Conservation (phyloP, 495 filamentous ascomycete genomes). For the Articulospora tetracladia region DNA sequence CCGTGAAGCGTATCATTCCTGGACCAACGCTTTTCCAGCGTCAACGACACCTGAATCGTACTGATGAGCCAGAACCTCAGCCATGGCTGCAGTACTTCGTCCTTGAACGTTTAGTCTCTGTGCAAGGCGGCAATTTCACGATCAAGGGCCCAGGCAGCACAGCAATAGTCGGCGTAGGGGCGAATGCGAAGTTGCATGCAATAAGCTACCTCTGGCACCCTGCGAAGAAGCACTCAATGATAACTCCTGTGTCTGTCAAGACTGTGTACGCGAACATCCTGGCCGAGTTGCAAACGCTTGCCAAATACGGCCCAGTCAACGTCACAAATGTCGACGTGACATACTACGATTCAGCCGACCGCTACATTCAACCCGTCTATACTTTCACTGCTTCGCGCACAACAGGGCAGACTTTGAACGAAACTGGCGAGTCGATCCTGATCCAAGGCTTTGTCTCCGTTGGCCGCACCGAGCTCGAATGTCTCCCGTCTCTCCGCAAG, state of each 20-base stretch:
- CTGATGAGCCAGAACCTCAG: background rate
- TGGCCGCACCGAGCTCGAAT: background rate
- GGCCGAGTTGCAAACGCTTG: background rate
- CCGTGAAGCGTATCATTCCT: background rate
- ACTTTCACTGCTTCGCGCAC: background rate
- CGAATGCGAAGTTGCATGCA: background rate
- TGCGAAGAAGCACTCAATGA: background rate
- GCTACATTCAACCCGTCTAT: constrained; percentile 1
- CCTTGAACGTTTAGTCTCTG: background rate
- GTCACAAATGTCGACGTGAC: background rate
- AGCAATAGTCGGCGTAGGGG: background rate
- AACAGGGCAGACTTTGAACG: background rate
- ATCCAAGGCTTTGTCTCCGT: background rate
- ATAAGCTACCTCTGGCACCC: background rate
- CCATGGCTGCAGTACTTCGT: background rate
- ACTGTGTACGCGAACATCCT: background rate
- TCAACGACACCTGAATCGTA: background rate
- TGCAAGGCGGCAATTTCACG: background rate
- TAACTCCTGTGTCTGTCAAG: background rate
- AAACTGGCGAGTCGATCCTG: background rate
- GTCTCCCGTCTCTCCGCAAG: background rate
- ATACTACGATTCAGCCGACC: constrained; percentile 1
- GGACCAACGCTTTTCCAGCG: background rate
- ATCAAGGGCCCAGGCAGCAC: background rate
- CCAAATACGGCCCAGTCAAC: background rate